These are phyloP conservation scores for Polytrichum commune DNA, from an alignment of 225 moss, liverwort and hornwort species.

Conservation along the genomic window DNA sequence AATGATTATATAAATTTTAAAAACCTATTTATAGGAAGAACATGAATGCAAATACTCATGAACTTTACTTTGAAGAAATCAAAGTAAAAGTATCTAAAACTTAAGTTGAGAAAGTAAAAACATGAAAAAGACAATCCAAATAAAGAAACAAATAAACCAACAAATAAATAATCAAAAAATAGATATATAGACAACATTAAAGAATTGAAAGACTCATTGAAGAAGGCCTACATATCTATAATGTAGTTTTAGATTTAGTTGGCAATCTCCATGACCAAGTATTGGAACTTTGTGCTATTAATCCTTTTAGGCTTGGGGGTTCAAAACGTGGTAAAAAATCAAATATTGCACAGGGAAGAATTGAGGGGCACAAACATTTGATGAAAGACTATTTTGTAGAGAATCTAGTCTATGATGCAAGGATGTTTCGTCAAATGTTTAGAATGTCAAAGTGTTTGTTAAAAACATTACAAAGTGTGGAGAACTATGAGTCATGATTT, in stretches of 20 bases:
- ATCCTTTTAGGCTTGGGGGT: neutral
- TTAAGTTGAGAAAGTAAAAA: no score
- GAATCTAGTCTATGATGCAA: neutral
- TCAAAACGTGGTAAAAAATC: neutral
- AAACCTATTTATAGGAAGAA: no score
- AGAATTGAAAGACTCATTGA: neutral
- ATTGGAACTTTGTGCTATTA: neutral
- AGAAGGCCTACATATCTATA: neutral
- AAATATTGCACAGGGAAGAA: neutral
- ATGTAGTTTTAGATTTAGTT: neutral
- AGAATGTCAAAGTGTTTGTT: neutral
- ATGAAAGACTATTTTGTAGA: neutral
- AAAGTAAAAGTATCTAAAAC: no score
- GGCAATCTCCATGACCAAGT: neutral
- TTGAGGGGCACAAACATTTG: neutral
- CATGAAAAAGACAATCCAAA: no score
- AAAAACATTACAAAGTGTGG: neutral
- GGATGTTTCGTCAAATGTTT: neutral
- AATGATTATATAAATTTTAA: no score
- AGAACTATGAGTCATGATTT: neutral
- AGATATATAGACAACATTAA: no score
- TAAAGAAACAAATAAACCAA: no score
- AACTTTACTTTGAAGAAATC: no score
- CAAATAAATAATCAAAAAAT: no score
- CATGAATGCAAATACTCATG: no score